Percentiles rank a stretch among this genome's conserved stretches.
Conservation (phyloP, 2,329 filamentous ascomycete genomes). For the Colletotrichum tabaci region DNA sequence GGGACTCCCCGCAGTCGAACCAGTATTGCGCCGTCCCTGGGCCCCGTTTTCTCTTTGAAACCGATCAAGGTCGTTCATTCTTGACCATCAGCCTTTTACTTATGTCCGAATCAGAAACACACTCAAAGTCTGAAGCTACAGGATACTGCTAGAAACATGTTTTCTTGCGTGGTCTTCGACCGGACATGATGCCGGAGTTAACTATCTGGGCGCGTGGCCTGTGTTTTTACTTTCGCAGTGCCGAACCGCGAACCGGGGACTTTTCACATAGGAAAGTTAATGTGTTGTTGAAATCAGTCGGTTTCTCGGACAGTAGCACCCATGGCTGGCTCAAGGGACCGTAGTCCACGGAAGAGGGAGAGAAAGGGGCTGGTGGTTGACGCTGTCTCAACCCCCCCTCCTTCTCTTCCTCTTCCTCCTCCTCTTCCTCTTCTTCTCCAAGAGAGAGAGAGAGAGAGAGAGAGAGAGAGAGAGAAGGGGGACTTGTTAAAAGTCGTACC, state of each 20-base stretch:
- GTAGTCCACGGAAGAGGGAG: constrained; percentile 15
- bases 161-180: background rate
- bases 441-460: too few species aligned
- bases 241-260: constrained; percentile 10
- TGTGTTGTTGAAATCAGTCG: constrained; percentile 29
- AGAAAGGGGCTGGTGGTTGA: background rate
- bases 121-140: constrained; percentile 1
- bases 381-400: too few species aligned
- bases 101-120: background rate
- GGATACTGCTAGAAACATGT: constrained; percentile 19
- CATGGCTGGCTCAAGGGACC: background rate
- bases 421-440: too few species aligned
- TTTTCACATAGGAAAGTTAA: background rate
- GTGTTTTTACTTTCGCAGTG: background rate
- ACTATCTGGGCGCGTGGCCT: constrained; percentile 1
- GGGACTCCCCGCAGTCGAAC: constrained; percentile 8
- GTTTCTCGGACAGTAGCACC: constrained; percentile 22
- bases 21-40: constrained; percentile 10
- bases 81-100: constrained; percentile 3
- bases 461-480: background rate
- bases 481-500: background rate
- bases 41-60: constrained; percentile 27
- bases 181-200: constrained; percentile 21
- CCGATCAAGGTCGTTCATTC: constrained; percentile 3
- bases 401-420: too few species aligned